phyloP scores from a whole-genome alignment of 371 early-diverging fungal species.

The Mucor mucedo region DNA sequence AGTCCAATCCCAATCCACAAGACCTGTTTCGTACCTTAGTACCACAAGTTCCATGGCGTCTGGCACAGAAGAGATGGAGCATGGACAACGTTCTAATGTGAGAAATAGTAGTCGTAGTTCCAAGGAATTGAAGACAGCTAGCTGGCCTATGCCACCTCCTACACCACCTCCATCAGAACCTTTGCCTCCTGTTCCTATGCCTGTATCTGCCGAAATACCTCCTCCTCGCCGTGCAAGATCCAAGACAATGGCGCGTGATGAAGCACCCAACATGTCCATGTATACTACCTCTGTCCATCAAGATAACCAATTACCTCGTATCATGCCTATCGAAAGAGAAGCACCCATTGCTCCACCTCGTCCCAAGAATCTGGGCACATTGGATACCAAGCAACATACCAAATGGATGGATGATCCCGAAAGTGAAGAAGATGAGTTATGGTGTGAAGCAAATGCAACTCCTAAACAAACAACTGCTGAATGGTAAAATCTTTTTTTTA shows the following conservation, averaged over 20 bases:
- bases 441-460: constrained; percentile 12
- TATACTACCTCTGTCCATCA: constrained; percentile 25
- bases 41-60: not conserved
- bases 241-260: constrained; percentile 22
- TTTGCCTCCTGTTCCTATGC: constrained; percentile 34
- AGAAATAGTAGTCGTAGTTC: constrained; percentile 7
- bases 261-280: constrained; percentile 17
- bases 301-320: constrained; percentile 24
- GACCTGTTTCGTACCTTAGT: constrained; percentile 14
- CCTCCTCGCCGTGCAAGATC: constrained; percentile 28
- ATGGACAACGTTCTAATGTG: constrained; percentile 4
- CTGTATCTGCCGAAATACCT: constrained; percentile 1
- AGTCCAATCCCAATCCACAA: constrained; percentile 23
- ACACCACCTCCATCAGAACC: constrained; percentile 43
- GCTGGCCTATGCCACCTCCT: constrained; percentile 38
- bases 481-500: not conserved
- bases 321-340: constrained; percentile 18
- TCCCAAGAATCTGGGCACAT: constrained; percentile 1
- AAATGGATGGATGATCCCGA: constrained; percentile 50
- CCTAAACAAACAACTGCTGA: constrained; percentile 7
- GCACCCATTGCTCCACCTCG: constrained; percentile 23
- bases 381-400: constrained; percentile 17
- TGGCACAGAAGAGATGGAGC: not conserved
- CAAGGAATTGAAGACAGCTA: constrained; percentile 22
- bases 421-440: constrained; percentile 28